These are phyloP conservation scores for Colletotrichum tropicale DNA, from an alignment of 2,329 filamentous ascomycete species.

Conservation along the genomic window DNA sequence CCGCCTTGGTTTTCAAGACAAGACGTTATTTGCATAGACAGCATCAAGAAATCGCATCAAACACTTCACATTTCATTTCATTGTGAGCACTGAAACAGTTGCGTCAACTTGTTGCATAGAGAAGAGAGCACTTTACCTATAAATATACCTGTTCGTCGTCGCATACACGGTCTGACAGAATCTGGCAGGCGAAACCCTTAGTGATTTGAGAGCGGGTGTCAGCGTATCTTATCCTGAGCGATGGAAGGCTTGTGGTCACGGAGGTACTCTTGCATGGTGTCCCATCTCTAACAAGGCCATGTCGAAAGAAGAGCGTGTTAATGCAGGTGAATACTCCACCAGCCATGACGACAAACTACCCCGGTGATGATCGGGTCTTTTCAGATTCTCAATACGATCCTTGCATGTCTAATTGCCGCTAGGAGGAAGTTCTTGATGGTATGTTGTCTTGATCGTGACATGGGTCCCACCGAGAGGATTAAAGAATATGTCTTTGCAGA, in stretches of 20 bases:
- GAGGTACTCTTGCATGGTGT: background rate
- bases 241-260: background rate
- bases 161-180: background rate
- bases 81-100: background rate
- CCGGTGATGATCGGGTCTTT: no score
- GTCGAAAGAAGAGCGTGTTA: no score
- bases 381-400: no score
- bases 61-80: background rate
- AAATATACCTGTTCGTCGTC: background rate
- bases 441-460: no score
- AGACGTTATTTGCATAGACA: background rate
- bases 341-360: no score
- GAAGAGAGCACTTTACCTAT: accelerated
- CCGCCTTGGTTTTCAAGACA: background rate
- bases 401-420: no score
- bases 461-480: no score
- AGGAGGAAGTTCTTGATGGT: no score
- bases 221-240: background rate
- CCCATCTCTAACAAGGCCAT: background rate
- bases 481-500: background rate
- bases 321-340: no score
- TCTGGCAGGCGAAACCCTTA: background rate
- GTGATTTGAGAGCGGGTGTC: background rate
- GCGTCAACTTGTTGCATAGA: background rate
- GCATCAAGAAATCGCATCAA: background rate